These are phyloP conservation scores for Annulohypoxylon truncatum DNA, from an alignment of 2,329 filamentous ascomycete genomes.

Conservation along the genomic window DNA sequence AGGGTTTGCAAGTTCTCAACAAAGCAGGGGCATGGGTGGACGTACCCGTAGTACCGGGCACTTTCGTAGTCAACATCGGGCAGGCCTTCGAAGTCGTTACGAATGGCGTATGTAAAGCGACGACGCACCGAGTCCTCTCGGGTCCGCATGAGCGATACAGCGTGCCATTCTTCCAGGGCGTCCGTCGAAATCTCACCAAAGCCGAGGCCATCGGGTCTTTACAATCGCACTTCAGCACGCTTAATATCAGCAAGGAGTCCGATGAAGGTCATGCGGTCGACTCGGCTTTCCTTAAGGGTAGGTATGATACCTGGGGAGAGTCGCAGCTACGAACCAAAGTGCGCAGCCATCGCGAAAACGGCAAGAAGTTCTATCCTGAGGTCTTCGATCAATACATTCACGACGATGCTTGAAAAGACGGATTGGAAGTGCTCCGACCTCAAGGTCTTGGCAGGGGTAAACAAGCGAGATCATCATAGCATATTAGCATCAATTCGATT, in stretches of 20 bases:
- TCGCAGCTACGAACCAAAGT: conserved; percentile 66
- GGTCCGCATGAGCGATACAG: conserved; percentile 54
- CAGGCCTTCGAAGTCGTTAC: conserved; percentile 70
- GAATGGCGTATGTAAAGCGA: conserved; percentile 64
- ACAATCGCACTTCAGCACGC: conserved; percentile 52
- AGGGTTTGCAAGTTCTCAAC: conserved; percentile 64
- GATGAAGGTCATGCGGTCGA: conserved; percentile 56
- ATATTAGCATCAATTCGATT: neutral
- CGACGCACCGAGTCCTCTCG: conserved; percentile 58
- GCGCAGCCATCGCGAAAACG: conserved; percentile 62
- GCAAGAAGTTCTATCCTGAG: conserved; percentile 58
- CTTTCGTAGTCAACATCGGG: conserved; percentile 69
- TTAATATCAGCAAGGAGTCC: conserved; percentile 46
- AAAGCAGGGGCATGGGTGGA: conserved; percentile 61
- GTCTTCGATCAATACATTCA: conserved; percentile 62
- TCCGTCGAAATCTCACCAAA: conserved; percentile 59
- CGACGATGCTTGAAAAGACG: conserved; percentile 48
- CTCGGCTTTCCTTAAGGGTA: conserved; percentile 61
- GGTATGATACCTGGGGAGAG: conserved; percentile 67
- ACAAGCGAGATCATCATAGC: neutral
- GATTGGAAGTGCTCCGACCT: neutral
- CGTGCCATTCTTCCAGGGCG: conserved; percentile 63
- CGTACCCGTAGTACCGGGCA: conserved; percentile 59
- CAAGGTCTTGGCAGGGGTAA: neutral
- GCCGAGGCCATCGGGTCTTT: conserved; percentile 55